Conservation (phyloP, 352 stramenopile species). For the Pythium aquatile region DNA sequence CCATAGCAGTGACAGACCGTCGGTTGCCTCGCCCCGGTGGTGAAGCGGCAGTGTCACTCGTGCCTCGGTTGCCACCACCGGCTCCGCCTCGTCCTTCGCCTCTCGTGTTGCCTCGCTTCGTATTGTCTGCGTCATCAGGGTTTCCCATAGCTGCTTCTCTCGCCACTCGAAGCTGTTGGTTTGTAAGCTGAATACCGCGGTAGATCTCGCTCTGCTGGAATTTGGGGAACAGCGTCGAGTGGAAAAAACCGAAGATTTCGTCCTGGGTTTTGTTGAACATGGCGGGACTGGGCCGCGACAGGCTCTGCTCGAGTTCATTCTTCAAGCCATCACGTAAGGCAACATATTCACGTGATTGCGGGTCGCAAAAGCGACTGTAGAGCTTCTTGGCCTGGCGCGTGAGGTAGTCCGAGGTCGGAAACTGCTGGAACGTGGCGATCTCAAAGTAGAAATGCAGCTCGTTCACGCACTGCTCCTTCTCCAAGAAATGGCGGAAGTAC, state of each 20-base stretch:
- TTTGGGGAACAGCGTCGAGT: constrained; percentile 63
- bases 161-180: constrained; percentile 15
- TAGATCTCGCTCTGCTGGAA: constrained; percentile 76
- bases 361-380: constrained; percentile 63
- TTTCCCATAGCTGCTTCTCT: constrained; percentile 12
- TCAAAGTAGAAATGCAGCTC: constrained; percentile 80
- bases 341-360: constrained; percentile 58
- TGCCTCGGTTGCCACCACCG: background rate
- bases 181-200: constrained; percentile 47
- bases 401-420: constrained; percentile 75
- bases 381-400: constrained; percentile 64
- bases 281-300: constrained; percentile 44
- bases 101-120: background rate
- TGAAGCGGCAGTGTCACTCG: background rate
- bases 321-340: constrained; percentile 31
- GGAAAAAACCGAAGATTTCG: constrained; percentile 67
- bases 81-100: background rate
- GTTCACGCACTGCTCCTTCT: constrained; percentile 69
- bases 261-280: constrained; percentile 76
- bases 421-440: constrained; percentile 66
- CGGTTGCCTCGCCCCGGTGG: background rate
- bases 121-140: background rate
- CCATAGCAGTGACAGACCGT: background rate
- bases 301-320: constrained; percentile 34
- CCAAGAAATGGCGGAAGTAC: constrained; percentile 65